phyloP scores from a whole-genome alignment of 805 yeast species.

The Spathaspora passalidarum region DNA sequence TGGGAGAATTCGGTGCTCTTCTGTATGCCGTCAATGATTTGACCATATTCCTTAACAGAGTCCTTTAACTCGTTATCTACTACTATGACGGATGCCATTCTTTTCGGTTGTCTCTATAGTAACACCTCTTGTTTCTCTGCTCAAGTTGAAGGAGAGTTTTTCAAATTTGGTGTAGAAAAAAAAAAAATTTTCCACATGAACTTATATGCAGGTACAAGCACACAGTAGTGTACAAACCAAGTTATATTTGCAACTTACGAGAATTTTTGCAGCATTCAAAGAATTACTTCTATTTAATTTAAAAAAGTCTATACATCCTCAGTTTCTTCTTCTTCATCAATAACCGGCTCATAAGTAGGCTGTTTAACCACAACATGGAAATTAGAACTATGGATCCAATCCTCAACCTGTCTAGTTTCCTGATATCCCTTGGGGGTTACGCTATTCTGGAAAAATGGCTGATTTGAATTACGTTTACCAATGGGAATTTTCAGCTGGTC shows the following conservation, averaged over 20 bases:
- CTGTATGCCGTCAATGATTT: conserved; percentile 32
- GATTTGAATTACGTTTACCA: not conserved
- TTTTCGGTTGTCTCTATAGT: not conserved
- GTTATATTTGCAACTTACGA: too few species aligned
- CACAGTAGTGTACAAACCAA: not conserved
- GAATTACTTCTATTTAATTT: not conserved
- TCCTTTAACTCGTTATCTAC: conserved; percentile 42
- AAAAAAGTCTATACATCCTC: conserved; percentile 1
- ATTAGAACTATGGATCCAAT: conserved; percentile 6
- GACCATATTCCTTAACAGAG: conserved; percentile 38
- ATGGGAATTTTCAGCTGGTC: not conserved
- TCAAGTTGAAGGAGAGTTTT: not conserved
- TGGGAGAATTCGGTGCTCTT: conserved; percentile 25
- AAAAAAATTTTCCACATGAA: not conserved
- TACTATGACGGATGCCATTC: conserved; percentile 42
- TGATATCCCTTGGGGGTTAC: conserved; percentile 5
- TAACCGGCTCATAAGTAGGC: conserved; percentile 11
- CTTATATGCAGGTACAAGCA: conserved; percentile 1
- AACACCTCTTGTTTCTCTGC: not conserved
- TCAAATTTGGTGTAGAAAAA: not conserved
- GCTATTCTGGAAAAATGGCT: conserved; percentile 2
- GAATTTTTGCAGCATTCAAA: not conserved
- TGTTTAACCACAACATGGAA: conserved; percentile 4
- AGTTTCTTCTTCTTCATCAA: conserved; percentile 13
- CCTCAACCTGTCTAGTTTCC: conserved; percentile 9